phyloP scores from a whole-genome alignment of 805 yeast species.

The Maudiozyma saulgeensis region DNA sequence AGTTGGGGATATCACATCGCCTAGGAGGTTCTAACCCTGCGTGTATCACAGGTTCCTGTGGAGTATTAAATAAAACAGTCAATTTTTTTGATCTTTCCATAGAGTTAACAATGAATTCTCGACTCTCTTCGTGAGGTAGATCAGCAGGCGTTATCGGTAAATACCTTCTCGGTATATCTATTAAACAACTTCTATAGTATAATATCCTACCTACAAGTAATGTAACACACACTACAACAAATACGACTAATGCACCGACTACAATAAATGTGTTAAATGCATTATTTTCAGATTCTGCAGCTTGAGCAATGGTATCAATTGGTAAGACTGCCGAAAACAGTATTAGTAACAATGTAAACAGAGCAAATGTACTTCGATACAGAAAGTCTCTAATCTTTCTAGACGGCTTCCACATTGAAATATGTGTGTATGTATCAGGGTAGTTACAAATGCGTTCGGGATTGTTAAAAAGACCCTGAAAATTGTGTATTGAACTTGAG shows the following conservation, averaged over 20 bases:
- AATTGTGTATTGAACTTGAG: too few relatives aligned
- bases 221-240: slow-evolving; percentile 40
- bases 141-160: slow-evolving; percentile 58
- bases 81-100: slow-evolving; percentile 36
- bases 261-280: slow-evolving; percentile 78
- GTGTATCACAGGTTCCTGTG: slow-evolving; percentile 38
- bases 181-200: slow-evolving; percentile 46
- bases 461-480: too few relatives aligned
- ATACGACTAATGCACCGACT: slow-evolving; percentile 56
- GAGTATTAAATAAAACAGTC: slow-evolving; percentile 31
- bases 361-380: slow-evolving; percentile 11
- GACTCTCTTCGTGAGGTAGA: slow-evolving; percentile 38
- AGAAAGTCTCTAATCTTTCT: slow-evolving; percentile 9
- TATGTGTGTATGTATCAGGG: neutral
- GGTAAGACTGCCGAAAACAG: slow-evolving; percentile 67
- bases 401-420: neutral
- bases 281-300: slow-evolving; percentile 44
- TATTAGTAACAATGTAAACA: slow-evolving; percentile 31
- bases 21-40: slow-evolving; percentile 43
- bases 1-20: slow-evolving; percentile 27
- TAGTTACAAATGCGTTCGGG: too few relatives aligned
- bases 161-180: slow-evolving; percentile 72
- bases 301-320: slow-evolving; percentile 63
- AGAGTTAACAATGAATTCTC: slow-evolving; percentile 33
- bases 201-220: slow-evolving; percentile 53